These are phyloP conservation scores for Tylopilus sp. DNA, from an alignment of 1,284 basidiomycete genomes.

Conservation along the genomic window DNA sequence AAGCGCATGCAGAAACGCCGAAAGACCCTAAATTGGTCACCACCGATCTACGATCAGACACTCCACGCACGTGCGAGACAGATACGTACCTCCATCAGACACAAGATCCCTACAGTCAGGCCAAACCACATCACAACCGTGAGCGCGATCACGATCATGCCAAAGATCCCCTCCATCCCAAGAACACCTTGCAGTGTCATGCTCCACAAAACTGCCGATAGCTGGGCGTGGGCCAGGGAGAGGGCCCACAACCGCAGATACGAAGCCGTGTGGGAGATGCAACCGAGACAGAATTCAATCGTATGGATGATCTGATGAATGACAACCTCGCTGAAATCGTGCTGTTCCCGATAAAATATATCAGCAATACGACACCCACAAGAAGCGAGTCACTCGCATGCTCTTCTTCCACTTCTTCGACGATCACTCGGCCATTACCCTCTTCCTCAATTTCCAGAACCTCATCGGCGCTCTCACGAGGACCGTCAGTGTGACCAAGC, in stretches of 20 bases:
- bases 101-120: conserved; percentile 75
- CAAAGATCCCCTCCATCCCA: conserved; percentile 52
- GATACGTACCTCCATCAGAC: conserved; percentile 84
- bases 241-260: conserved; percentile 99
- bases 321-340: conserved; percentile 92
- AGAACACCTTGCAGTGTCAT: conserved; percentile 76
- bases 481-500: conserved; percentile 50
- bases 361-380: conserved; percentile 13
- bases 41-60: conserved; percentile 10
- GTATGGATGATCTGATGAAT: conserved; percentile 98
- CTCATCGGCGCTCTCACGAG: conserved; percentile 50
- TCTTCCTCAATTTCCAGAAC: conserved; percentile 81
- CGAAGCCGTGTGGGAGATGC: conserved; percentile 98
- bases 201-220: conserved; percentile 90
- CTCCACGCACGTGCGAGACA: conserved; percentile 24
- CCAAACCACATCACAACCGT: conserved; percentile 80
- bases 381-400: conserved; percentile 46
- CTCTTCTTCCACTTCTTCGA: conserved; percentile 65
- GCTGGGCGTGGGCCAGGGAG: conserved; percentile 95
- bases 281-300: conserved; percentile 97
- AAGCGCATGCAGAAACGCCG: conserved; percentile 93
- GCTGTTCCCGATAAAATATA: conserved; percentile 51
- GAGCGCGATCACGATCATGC: conserved; percentile 58
- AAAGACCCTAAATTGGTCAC: conserved; percentile 63
- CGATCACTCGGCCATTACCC: conserved; percentile 72